Conservation (phyloP, 768 basidiomycete genomes). For the Kwoniella heveanensis region DNA sequence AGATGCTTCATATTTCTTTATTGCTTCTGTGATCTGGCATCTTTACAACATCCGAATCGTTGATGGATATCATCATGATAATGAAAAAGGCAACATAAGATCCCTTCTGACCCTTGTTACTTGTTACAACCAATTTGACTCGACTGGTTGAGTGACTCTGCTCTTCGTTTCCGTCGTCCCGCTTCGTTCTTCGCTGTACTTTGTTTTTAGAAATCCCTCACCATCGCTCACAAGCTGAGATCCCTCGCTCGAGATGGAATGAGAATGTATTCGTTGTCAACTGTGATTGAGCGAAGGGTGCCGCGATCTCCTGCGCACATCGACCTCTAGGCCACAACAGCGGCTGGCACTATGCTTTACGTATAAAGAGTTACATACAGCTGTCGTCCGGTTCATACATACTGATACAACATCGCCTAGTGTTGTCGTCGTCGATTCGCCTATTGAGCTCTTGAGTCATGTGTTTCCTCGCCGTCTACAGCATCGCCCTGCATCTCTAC, state of each 20-base stretch:
- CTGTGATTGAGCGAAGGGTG: no score
- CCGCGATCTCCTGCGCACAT: no score
- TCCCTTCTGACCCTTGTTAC: no score
- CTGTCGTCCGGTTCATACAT: no score
- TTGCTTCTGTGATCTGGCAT: slow-evolving; percentile 11
- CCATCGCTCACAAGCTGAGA: background rate
- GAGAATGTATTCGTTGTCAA: background rate
- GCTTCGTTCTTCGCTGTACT: slow-evolving; percentile 2
- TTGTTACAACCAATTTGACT: no score
- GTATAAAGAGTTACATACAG: no score
- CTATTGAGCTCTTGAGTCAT: no score
- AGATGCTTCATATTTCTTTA: slow-evolving; percentile 13
- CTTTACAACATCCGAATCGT: background rate
- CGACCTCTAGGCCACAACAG: no score
- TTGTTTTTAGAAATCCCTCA: background rate
- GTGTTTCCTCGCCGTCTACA: background rate
- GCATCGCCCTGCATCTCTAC: slow-evolving; percentile 7
- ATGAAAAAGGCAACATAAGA: background rate
- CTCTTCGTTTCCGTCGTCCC: background rate
- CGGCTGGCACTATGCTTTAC: no score
- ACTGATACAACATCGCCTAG: no score
- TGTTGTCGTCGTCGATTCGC: no score
- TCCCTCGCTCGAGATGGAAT: background rate
- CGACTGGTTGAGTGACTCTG: no score
- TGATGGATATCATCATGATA: background rate